Conservation (phyloP, 768 basidiomycete species). For the Kwoniella dejecticola region DNA sequence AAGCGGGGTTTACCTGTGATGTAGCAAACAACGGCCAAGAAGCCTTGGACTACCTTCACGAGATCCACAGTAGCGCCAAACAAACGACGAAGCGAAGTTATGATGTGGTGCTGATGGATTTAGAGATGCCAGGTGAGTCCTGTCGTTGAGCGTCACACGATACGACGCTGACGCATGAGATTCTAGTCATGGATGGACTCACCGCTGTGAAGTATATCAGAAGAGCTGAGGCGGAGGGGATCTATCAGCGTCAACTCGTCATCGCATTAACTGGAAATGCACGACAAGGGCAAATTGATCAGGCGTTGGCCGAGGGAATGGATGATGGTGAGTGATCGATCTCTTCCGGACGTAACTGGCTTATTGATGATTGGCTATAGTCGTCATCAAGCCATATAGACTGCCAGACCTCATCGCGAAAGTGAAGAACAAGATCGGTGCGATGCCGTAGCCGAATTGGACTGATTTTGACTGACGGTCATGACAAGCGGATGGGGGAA, state of each 20-base stretch:
- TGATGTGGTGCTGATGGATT: conserved; percentile 38
- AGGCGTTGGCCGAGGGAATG: conserved; percentile 43
- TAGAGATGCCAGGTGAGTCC: conserved; percentile 39
- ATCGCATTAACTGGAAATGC: conserved; percentile 50
- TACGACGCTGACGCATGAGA: too few species aligned
- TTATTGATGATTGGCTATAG: conserved; percentile 4
- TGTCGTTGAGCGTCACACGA: too few species aligned
- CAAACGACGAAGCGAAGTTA: conserved; percentile 7
- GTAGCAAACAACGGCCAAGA: conserved; percentile 36
- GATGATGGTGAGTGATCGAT: conserved; percentile 34
- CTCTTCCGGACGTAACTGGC: background rate
- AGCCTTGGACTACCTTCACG: conserved; percentile 29
- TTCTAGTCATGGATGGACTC: conserved; percentile 42
- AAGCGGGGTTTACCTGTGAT: conserved; percentile 34
- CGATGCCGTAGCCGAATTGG: background rate
- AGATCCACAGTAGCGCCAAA: background rate
- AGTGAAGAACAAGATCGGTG: background rate
- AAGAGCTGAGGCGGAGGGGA: conserved; percentile 21
- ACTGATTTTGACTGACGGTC: too few species aligned
- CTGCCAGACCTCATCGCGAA: conserved; percentile 19
- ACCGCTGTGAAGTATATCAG: conserved; percentile 36
- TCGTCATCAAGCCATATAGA: conserved; percentile 42
- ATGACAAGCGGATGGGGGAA: too few species aligned
- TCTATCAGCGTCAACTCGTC: conserved; percentile 22
- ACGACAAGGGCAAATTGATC: conserved; percentile 44